Evolutionary conservation across 2,329 filamentous ascomycete species (phyloP).

Genomic region (Aspergillus aculeatus): DNA sequence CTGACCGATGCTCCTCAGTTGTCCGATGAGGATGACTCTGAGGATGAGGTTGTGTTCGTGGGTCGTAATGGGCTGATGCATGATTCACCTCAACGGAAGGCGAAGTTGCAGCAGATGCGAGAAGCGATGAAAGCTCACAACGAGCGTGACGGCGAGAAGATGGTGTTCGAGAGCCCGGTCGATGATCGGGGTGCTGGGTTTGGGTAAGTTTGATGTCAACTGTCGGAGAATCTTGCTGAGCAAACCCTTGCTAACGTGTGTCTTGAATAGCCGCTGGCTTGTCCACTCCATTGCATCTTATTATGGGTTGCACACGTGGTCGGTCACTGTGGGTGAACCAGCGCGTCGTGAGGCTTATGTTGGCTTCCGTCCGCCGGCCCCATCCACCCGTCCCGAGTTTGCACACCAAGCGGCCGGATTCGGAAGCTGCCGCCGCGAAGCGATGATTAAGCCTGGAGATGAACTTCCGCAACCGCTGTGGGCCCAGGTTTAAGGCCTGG

Average conservation of each 20-base stretch:
- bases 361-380: conserved; percentile 53
- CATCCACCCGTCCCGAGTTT: conserved; percentile 27
- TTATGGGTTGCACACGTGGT: conserved; percentile 84
- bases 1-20: conserved; percentile 44
- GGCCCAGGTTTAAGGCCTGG: conserved; percentile 31
- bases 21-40: conserved; percentile 52
- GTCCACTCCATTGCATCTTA: conserved; percentile 90
- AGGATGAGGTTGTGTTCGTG: conserved; percentile 91
- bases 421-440: conserved; percentile 27
- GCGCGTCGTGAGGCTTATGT: conserved; percentile 79
- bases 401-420: conserved; percentile 22
- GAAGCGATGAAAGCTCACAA: conserved; percentile 27
- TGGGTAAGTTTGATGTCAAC: conserved; percentile 58
- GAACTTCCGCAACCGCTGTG: conserved; percentile 41
- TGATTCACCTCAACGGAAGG: conserved; percentile 56
- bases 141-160: conserved; percentile 58
- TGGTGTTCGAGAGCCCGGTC: conserved; percentile 78
- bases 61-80: conserved; percentile 66
- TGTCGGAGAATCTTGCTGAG: neutral
- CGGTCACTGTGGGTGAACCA: conserved; percentile 69
- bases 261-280: conserved; percentile 71
- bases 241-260: conserved; percentile 16
- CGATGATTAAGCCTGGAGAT: conserved; percentile 34
- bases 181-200: conserved; percentile 76
- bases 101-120: conserved; percentile 50